These are phyloP conservation scores for Monilinia vaccinii-corymbosi DNA, from an alignment of 2,329 filamentous ascomycete species.

Conservation along the genomic window DNA sequence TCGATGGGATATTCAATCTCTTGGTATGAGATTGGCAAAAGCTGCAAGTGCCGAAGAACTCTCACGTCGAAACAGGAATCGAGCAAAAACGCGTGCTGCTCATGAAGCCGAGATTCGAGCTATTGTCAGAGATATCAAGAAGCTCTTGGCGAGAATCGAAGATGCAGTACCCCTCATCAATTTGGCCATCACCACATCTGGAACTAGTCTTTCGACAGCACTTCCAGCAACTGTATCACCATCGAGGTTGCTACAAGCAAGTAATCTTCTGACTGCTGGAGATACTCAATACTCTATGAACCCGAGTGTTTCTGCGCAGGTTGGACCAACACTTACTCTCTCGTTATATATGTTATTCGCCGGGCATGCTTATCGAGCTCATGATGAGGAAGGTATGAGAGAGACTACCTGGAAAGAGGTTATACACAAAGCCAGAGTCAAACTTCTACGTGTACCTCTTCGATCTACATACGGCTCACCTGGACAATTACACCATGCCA, in stretches of 20 bases:
- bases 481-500: neutral
- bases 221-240: constrained; percentile 79
- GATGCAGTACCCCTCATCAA: constrained; percentile 87
- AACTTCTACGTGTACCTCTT: constrained; percentile 40
- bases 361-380: constrained; percentile 55
- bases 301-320: constrained; percentile 58
- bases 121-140: constrained; percentile 68
- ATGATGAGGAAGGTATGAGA: constrained; percentile 20
- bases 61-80: constrained; percentile 34
- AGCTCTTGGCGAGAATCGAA: constrained; percentile 70
- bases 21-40: constrained; percentile 66
- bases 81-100: constrained; percentile 41
- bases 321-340: constrained; percentile 77
- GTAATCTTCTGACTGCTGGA: constrained; percentile 78
- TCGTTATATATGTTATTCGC: constrained; percentile 94
- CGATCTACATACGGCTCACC: constrained; percentile 9
- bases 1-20: constrained; percentile 69
- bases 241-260: constrained; percentile 83
- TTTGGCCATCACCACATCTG: constrained; percentile 87
- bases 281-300: constrained; percentile 71
- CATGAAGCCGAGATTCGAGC: constrained; percentile 56
- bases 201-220: constrained; percentile 72
- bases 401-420: constrained; percentile 85
- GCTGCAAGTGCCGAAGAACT: constrained; percentile 57
- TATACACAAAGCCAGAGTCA: constrained; percentile 82